A percentile compares a stretch with the other conserved stretches of the same genome.
phyloP scores from a whole-genome alignment of 2,329 filamentous ascomycete species.

The Clonostachys rosea region DNA sequence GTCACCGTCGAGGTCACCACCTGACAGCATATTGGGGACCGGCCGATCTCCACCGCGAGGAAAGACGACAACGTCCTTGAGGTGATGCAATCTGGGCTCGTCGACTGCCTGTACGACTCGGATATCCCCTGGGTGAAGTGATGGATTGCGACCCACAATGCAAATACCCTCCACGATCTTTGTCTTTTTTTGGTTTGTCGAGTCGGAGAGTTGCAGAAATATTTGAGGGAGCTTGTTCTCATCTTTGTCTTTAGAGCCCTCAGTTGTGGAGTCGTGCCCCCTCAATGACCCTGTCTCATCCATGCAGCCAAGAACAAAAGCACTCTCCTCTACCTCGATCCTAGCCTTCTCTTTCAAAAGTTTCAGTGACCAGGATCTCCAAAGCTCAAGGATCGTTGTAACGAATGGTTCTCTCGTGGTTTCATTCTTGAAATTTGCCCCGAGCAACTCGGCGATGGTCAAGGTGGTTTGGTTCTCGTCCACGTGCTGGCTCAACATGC shows the following conservation, averaged over 20 bases:
- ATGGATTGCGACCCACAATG: conserved; percentile 85
- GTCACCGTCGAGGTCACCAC: conserved; percentile 92
- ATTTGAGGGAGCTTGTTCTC: conserved; percentile 69
- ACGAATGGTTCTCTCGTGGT: conserved; percentile 71
- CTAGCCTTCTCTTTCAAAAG: conserved; percentile 88
- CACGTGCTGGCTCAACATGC: conserved; percentile 67
- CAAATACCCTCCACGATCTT: conserved; percentile 72
- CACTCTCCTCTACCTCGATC: conserved; percentile 76
- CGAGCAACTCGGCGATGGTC: conserved; percentile 69
- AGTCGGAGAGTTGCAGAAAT: conserved; percentile 74
- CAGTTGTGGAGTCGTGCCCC: conserved; percentile 58
- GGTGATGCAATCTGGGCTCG: conserved; percentile 64
- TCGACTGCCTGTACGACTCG: conserved; percentile 84
- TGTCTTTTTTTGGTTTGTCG: conserved; percentile 44
- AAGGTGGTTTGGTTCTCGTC: conserved; percentile 83
- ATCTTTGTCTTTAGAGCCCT: conserved; percentile 32
- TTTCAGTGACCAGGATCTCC: conserved; percentile 87
- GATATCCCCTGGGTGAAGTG: conserved; percentile 87
- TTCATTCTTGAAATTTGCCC: conserved; percentile 70
- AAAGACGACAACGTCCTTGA: conserved; percentile 84
- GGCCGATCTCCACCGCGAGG: conserved; percentile 80
- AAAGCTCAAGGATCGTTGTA: conserved; percentile 72
- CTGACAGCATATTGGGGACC: conserved; percentile 90
- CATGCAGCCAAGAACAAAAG: conserved; percentile 82
- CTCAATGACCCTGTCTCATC: conserved; percentile 77